Conservation (phyloP, 805 yeast species). For the Lachancea nothofagi region DNA sequence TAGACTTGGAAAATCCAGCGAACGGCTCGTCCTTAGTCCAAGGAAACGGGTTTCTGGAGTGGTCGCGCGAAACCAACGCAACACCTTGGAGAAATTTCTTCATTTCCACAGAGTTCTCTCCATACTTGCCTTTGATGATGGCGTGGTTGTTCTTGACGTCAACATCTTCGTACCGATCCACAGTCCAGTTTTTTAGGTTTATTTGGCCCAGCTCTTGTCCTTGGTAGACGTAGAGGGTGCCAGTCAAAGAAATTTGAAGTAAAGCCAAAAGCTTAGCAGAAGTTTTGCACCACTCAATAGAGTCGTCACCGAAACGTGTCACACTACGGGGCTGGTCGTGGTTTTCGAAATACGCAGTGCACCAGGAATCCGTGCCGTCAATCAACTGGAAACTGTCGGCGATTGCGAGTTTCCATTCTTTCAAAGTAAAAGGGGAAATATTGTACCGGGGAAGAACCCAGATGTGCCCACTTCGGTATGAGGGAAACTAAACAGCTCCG, state of each 20-base stretch:
- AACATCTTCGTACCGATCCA: slow-evolving; percentile 48
- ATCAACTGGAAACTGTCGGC: slow-evolving; percentile 35
- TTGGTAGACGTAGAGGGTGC: slow-evolving; percentile 53
- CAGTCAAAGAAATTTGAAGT: slow-evolving; percentile 43
- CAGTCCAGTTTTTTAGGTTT: slow-evolving; percentile 42
- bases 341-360: slow-evolving; percentile 50
- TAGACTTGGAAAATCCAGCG: slow-evolving; percentile 42
- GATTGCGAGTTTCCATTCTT: slow-evolving; percentile 40
- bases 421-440: slow-evolving; percentile 28
- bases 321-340: slow-evolving; percentile 52
- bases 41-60: slow-evolving; percentile 53
- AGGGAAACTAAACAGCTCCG: slow-evolving; percentile 36
- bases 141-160: slow-evolving; percentile 41
- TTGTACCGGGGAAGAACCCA: slow-evolving; percentile 30
- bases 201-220: slow-evolving; percentile 59
- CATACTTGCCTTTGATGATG: slow-evolving; percentile 26
- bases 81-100: slow-evolving; percentile 33
- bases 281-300: slow-evolving; percentile 31
- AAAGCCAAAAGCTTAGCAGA: slow-evolving; percentile 47
- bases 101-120: slow-evolving; percentile 25
- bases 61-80: slow-evolving; percentile 43
- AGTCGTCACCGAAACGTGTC: slow-evolving; percentile 46
- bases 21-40: slow-evolving; percentile 40
- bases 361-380: slow-evolving; percentile 52
- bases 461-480: slow-evolving; percentile 35